Percentiles rank a stretch among this genome's conserved stretches.
These are phyloP conservation scores for Emiliania huxleyi DNA, from an alignment of 78 protist species.

Conservation along the genomic window DNA sequence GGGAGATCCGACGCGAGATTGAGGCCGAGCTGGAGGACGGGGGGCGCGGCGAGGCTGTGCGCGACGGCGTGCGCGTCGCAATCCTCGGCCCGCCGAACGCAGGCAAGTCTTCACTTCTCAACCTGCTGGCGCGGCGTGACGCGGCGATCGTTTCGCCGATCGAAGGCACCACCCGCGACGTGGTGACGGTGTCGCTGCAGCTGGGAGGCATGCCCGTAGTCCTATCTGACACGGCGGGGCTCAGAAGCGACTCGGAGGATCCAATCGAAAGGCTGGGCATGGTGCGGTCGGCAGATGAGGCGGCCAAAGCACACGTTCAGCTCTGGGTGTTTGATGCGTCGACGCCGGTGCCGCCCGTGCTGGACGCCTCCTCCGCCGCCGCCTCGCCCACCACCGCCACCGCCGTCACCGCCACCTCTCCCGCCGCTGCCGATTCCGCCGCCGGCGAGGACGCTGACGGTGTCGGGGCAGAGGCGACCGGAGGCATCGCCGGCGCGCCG, in stretches of 20 bases:
- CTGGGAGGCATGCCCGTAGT: slow-evolving; percentile 82
- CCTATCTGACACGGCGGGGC: slow-evolving; percentile 86
- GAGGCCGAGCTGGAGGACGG: slow-evolving; percentile 60
- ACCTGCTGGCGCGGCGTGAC: slow-evolving; percentile 71
- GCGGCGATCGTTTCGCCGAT: slow-evolving; percentile 86
- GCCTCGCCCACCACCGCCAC: no score
- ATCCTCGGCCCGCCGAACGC: slow-evolving; percentile 69
- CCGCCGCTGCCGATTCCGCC: no score
- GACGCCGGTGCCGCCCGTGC: neutral
- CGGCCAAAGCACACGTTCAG: neutral
- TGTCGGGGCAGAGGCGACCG: neutral
- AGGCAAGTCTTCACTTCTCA: slow-evolving; percentile 81
- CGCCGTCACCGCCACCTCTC: no score
- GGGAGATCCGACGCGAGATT: slow-evolving; percentile 11
- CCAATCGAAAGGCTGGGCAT: slow-evolving; percentile 64
- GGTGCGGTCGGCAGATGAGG: neutral
- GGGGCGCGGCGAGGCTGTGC: slow-evolving; percentile 66
- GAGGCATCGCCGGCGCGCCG: neutral
- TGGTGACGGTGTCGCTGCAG: slow-evolving; percentile 73
- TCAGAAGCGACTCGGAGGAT: slow-evolving; percentile 57
- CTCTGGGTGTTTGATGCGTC: neutral
- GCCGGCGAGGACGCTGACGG: no score
- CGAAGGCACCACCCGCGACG: slow-evolving; percentile 91
- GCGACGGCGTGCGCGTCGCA: slow-evolving; percentile 45
- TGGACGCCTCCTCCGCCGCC: neutral